A percentile compares a stretch with the other conserved stretches of the same genome.
phyloP scores from a whole-genome alignment of 805 yeast species.

The Saccharomyces mikatae region DNA sequence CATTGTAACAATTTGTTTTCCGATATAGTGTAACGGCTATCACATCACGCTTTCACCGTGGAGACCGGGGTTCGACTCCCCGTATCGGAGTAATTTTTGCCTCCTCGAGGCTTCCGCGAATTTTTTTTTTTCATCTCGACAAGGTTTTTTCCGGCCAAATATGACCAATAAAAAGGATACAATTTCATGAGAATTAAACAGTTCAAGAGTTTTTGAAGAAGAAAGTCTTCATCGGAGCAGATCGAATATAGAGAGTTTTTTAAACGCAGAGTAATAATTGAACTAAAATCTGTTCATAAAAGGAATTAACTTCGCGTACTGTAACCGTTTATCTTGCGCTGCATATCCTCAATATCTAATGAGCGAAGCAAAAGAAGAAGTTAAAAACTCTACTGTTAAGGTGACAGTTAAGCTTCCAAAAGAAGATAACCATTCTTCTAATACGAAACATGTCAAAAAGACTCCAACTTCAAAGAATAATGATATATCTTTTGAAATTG shows the following conservation, averaged over 20 bases:
- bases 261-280: neutral
- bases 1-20: conserved; percentile 4
- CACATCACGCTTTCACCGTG: conserved; percentile 23
- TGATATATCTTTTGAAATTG: conserved; percentile 20
- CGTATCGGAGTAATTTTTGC: conserved; percentile 14
- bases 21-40: conserved; percentile 27
- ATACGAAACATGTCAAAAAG: conserved; percentile 7
- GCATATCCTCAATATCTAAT: neutral
- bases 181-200: neutral
- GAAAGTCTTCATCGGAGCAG: neutral
- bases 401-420: conserved; percentile 18
- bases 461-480: conserved; percentile 5
- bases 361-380: neutral
- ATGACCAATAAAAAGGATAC: neutral
- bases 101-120: neutral
- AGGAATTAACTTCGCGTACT: neutral
- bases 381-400: conserved; percentile 7
- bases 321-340: neutral
- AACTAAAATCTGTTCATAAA: neutral
- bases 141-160: neutral
- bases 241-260: neutral
- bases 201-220: neutral
- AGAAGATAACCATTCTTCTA: conserved; percentile 2
- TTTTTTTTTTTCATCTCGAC: neutral
- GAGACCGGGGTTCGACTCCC: conserved; percentile 20